Evolutionary conservation across 2,329 filamentous ascomycete genomes (phyloP), one percentile per base, ranked within the genome.

Genomic region (Lasiodiplodia sp.): DNA sequence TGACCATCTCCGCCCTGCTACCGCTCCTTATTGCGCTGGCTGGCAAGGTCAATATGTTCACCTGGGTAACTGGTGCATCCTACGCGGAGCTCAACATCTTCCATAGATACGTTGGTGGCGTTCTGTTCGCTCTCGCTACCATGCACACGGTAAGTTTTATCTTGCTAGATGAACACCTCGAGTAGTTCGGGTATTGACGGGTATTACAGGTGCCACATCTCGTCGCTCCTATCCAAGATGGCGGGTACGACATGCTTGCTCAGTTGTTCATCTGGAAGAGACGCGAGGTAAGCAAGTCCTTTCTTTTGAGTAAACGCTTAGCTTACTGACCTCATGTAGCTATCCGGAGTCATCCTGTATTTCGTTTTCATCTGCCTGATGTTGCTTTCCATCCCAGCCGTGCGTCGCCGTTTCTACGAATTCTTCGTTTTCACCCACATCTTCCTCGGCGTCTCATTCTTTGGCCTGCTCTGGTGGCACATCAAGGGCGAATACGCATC

Each of bases 1-100:
- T 77, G 67, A 72, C 77, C 60, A 74, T 76, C 18, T 69, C 72
- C 11, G 76, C 75, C 12, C 65, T 75, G 25, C 75, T 72, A 14
- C 76, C 76, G 38, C 53, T 76, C 8, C 64, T 71, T 1, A 70
- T 78, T 25, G 73, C 73, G 14, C 65, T 77, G 31, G 71, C 74
- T 8, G 76, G 76, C 6, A 78, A 78, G 66, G 74, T 74, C 37
- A 78, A 78, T 49, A 31, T 78, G 2, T 65, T 78, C 34, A 75
- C 74, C 11, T 56, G 74, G 67, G 49, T 76, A 55, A 78, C 76
- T 8, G 76, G 76, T 16, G 69, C 76, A 28, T 71, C 74, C 14
- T 74, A 78, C 64, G 72, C 75, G 63, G 76, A 73, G 62, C 70
- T 78, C 31, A 77, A 77, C 49, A 71, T 76, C 4, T 70, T 74